Evolutionary conservation across 805 yeast species (phyloP), one percentile per base, ranked within the genome.

Genomic region (Pichia manshurica): DNA sequence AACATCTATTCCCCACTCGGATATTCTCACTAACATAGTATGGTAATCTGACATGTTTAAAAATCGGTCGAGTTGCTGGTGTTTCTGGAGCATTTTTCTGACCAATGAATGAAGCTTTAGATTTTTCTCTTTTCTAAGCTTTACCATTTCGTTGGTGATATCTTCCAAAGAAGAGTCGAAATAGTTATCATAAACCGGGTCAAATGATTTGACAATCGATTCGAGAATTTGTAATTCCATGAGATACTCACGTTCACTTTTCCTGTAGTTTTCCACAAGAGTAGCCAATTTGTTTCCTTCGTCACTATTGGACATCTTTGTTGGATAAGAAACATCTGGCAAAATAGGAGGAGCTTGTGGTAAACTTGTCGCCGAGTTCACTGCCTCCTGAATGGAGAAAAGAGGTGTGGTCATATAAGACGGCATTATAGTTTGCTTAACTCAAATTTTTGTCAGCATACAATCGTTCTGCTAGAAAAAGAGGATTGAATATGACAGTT

Each of bases 101-200:
- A 60, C 55, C 13, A 49, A 33, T 28, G 53, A 41, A 17, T 53
- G 37, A 22, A 63, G 48, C 5, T 46, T 47, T 8, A 47, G 20
- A 45, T 64, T 63, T 49, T 55, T 48, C 7, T 28, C 22, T 16
- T 47, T 53, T 40, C 67, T 54, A 12, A 29, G 17, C 20, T 44
- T 46, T 1, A 56, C 51, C 45, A 57, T 51, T 34, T 57, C 59
- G 16, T 52, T 53, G 5, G 58, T 49, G 12, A 56, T 54, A 39
- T 64, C 66, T 31, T 59, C 58, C 19, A 49, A 39, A 3, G 60
- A 55, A n/a, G 47, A 57, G 45, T 63, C 66, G 44, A 53, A 61
- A 46, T 62, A 64, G 45, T 55, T 57, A 48, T 63, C 56, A 50
- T 52, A 61, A 23, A 57, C 54, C 6, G 59, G 54, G 42, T 64